These are phyloP conservation scores for Triticum monococcum DNA, from an alignment of 176 grass and related monocot genomes.

Conservation along the genomic window DNA sequence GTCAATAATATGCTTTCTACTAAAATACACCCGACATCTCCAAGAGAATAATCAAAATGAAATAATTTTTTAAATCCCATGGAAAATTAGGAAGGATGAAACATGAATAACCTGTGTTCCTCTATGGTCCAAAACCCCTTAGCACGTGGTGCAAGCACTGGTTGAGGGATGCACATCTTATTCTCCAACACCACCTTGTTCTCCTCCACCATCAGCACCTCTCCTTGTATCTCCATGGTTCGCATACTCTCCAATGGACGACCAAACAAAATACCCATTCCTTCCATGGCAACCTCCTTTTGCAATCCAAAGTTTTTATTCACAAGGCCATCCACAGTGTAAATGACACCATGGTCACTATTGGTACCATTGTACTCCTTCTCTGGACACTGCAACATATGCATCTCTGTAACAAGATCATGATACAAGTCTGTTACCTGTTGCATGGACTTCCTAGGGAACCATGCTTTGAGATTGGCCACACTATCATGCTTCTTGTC, in stretches of 20 bases:
- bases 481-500: not conserved
- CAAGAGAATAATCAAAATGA: not conserved
- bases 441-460: not conserved
- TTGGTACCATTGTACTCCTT: no score
- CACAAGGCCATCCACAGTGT: no score
- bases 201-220: not conserved
- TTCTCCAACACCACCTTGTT: not conserved
- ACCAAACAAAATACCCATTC: not conserved
- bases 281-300: not conserved
- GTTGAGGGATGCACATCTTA: not conserved
- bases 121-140: not conserved
- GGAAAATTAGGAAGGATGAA: not conserved
- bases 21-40: no score
- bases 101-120: constrained; percentile 27
- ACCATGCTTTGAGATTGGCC: not conserved
- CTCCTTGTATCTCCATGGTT: not conserved
- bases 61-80: not conserved
- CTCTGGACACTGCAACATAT: no score
- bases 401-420: not conserved
- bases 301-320: constrained; percentile 5
- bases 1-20: not conserved
- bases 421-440: constrained; percentile 24
- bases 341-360: no score
- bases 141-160: no score
- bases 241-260: not conserved